A percentile compares a stretch with the other conserved stretches of the same genome.
phyloP scores from a whole-genome alignment of 805 yeast genomes.

The Nakazawaea populi region DNA sequence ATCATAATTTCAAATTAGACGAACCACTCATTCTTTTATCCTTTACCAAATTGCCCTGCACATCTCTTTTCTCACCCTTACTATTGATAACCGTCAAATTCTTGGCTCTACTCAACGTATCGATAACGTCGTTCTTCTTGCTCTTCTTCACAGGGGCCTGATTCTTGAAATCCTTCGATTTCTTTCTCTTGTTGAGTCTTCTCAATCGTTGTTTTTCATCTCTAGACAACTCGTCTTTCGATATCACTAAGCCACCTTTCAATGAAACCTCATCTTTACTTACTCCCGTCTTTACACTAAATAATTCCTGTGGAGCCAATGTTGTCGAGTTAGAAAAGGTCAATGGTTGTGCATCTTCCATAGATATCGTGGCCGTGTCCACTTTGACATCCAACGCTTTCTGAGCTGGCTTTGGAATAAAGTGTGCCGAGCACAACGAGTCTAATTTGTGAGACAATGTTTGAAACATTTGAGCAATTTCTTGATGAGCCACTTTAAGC shows the following conservation, averaged over 20 bases:
- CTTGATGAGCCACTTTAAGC: constrained; percentile 67
- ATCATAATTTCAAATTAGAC: constrained; percentile 6
- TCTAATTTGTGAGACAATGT: constrained; percentile 69
- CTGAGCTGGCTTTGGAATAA: constrained; percentile 84
- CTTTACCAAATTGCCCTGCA: constrained; percentile 59
- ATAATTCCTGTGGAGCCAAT: constrained; percentile 94
- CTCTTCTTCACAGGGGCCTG: constrained; percentile 39
- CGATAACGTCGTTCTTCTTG: constrained; percentile 58
- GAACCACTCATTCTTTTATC: constrained; percentile 19
- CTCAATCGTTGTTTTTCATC: constrained; percentile 85
- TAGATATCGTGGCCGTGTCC: constrained; percentile 71
- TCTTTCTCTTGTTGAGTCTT: constrained; percentile 80
- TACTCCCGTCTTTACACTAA: constrained; percentile 37
- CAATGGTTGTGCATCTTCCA: constrained; percentile 97
- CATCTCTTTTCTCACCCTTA: constrained; percentile 69
- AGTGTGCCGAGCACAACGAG: constrained; percentile 90
- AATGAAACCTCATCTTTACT: constrained; percentile 58
- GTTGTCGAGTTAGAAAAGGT: constrained; percentile 66
- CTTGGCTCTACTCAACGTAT: constrained; percentile 64
- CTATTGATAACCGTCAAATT: constrained; percentile 75
- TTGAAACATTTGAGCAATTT: constrained; percentile 61
- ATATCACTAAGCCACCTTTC: constrained; percentile 72
- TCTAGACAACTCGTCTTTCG: constrained; percentile 75
- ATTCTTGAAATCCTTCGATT: constrained; percentile 44
- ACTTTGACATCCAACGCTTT: constrained; percentile 77